Evolutionary conservation across 371 early-diverging fungal species (phyloP), one percentile per base, ranked within the genome.

Genomic region (Circinella umbellata): DNA sequence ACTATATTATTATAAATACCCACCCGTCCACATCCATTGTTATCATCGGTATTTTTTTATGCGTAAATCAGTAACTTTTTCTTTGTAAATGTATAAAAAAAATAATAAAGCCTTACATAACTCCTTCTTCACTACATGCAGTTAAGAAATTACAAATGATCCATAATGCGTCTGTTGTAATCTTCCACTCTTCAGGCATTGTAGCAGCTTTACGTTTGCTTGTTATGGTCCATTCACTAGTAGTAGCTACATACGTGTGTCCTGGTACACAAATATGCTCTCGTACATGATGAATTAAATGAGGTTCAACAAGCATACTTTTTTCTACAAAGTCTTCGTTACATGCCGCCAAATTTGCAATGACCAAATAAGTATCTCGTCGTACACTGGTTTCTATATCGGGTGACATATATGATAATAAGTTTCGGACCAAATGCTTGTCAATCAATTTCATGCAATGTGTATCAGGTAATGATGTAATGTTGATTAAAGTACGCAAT

Each of bases 331-430:
- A 79, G 3, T 74, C 71, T 36, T 77, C 76, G n/a, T 78, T 78
- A 11, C 84, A 81, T 14, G 86, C 87, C 20, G 83, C 84, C 20
- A 88, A 71, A 38, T 88, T 87, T n/a, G 84, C 80, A 20, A 88
- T 79, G 1, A 83, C 78, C 4, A 88, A 69, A 27, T 81, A 83
- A 3, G 86, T 84, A 66, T 88, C 89, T 63, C 84, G 72, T 17
- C 86, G 75, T 47, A 86, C 73, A 34, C 64, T 63, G 27, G 55
- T 35, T 0, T 75, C 55, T n/a, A 67, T 68, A n/a, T 68, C 64
- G 0, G 71, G 70, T 17, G 67, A 48, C 47, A 80, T 74, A 1
- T 80, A 57, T 18, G 57, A 66, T 4, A 70, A 64, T 0, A 83
- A 66, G 14, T 66, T 70, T 4, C 51, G 14, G 13, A 84, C 61